Conservation (phyloP, 192 early-diverging fungal species). For the Spizellomyces punctatus region DNA sequence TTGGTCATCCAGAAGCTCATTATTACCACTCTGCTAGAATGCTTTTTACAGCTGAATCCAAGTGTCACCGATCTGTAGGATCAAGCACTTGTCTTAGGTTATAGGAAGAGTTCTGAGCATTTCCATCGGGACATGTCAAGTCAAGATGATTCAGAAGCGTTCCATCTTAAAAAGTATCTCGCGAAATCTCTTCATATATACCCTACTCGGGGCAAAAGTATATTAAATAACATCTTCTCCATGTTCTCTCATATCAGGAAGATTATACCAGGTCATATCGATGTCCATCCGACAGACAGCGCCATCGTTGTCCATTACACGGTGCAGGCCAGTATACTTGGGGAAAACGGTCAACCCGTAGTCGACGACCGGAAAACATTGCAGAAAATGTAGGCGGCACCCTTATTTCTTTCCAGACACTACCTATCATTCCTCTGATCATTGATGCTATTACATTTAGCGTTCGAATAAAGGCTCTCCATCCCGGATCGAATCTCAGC, state of each 20-base stretch:
- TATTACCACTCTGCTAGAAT: too few species aligned
- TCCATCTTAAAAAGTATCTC: neutral
- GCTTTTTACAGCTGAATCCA: too few species aligned
- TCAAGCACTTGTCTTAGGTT: too few species aligned
- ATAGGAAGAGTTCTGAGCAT: too few species aligned
- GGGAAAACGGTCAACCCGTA: conserved; percentile 46
- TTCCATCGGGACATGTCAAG: neutral
- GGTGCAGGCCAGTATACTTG: conserved; percentile 45
- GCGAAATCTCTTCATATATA: too few species aligned
- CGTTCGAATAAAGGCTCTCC: conserved; percentile 43
- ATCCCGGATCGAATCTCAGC: conserved; percentile 32
- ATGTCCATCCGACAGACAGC: conserved; percentile 55
- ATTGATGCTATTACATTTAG: conserved; percentile 3
- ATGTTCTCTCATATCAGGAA: conserved; percentile 33
- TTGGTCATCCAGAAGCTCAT: too few species aligned
- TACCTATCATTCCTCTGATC: neutral
- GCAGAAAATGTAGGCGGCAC: conserved; percentile 50
- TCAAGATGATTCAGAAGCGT: neutral
- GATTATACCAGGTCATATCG: conserved; percentile 48
- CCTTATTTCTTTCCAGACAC: conserved; percentile 9
- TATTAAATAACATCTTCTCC: too few species aligned
- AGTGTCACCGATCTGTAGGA: too few species aligned
- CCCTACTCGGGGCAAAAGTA: too few species aligned
- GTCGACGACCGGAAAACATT: conserved; percentile 43
- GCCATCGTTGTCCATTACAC: conserved; percentile 55